Evolutionary conservation across 1,139 yeast species (phyloP).

Genomic region (Debaryomycetaceae sp.): DNA sequence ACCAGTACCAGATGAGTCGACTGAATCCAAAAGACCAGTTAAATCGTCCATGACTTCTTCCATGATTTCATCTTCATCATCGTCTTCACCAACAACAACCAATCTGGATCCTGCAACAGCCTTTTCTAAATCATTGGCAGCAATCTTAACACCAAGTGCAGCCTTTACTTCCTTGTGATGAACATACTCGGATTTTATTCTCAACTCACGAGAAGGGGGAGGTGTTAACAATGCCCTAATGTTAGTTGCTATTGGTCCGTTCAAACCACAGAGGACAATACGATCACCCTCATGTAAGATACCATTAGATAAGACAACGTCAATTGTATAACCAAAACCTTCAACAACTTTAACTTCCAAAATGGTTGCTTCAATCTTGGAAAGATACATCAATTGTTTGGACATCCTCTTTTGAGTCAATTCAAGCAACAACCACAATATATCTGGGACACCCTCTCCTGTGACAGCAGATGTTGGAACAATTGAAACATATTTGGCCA

Average conservation of each 20-base stretch:
- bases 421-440: conserved; percentile 91
- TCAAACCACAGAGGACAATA: conserved; percentile 93
- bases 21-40: conserved; percentile 91
- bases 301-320: conserved; percentile 96
- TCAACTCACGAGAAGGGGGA: conserved; percentile 93
- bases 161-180: conserved; percentile 98
- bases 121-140: conserved; percentile 95
- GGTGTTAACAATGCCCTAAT: conserved; percentile 96
- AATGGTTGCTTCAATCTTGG: conserved; percentile 91
- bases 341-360: conserved; percentile 98
- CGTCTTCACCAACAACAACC: conserved; percentile 93
- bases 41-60: conserved; percentile 99
- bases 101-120: conserved; percentile 99
- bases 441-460: conserved; percentile 99
- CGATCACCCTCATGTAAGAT: conserved; percentile 91
- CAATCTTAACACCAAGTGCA: conserved; percentile 97
- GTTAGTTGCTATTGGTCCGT: conserved; percentile 98
- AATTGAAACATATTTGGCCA: conserved; percentile 89
- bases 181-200: conserved; percentile 89
- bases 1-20: conserved; percentile 92
- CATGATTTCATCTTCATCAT: conserved; percentile 95
- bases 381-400: conserved; percentile 93
- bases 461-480: conserved; percentile 99
- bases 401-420: conserved; percentile 98
- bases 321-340: conserved; percentile 98